Evolutionary conservation across 129 eudicot genomes (phyloP).

Genomic region (Escallonia rubra): DNA sequence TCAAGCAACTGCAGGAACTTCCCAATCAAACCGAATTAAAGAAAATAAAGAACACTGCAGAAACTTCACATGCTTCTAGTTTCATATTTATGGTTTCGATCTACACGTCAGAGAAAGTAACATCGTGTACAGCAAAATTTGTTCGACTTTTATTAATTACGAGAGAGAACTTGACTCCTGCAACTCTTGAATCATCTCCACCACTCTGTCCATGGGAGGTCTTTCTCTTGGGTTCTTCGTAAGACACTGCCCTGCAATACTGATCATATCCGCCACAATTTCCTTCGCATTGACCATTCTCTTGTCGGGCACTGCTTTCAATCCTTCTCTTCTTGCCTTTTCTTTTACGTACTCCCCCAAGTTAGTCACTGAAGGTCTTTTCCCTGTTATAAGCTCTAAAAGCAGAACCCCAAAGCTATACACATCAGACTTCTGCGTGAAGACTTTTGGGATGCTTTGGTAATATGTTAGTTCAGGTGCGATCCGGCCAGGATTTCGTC

Average conservation of each 20-base stretch:
- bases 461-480: slow-evolving; percentile 47
- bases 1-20: too few relatives aligned
- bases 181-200: slow-evolving; percentile 29
- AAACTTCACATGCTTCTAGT: too few relatives aligned
- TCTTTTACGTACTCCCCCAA: slow-evolving; percentile 39
- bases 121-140: not conserved
- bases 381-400: slow-evolving; percentile 43
- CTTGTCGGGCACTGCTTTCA: slow-evolving; percentile 31
- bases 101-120: too few relatives aligned
- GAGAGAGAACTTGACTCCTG: not conserved
- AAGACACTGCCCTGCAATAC: slow-evolving; percentile 30
- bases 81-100: too few relatives aligned
- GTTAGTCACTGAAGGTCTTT: slow-evolving; percentile 44
- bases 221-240: slow-evolving; percentile 30
- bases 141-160: not conserved
- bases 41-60: too few relatives aligned
- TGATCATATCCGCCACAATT: slow-evolving; percentile 18
- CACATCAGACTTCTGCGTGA: slow-evolving; percentile 34
- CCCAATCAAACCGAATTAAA: too few relatives aligned
- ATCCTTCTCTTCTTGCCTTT: slow-evolving; percentile 33
- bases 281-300: slow-evolving; percentile 29
- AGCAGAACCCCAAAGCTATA: slow-evolving; percentile 44
- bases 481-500: slow-evolving; percentile 43
- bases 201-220: slow-evolving; percentile 34
- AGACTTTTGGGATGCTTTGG: slow-evolving; percentile 15